Evolutionary conservation across 2,329 filamentous ascomycete genomes (phyloP).

Genomic region (Apiospora sp.): DNA sequence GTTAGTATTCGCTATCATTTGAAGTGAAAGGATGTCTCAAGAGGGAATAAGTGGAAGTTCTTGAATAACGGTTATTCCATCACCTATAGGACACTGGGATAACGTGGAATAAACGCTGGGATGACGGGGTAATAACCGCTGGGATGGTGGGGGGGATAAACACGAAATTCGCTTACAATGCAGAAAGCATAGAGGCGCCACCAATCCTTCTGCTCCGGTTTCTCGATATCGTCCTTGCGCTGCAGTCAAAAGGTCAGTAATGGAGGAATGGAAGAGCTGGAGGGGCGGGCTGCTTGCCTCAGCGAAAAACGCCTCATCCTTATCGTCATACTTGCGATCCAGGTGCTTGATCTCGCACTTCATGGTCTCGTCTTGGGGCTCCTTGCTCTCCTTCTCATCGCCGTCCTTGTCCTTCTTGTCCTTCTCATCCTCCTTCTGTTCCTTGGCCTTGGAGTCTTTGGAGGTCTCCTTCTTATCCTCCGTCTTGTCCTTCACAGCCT

Average conservation of each 20-base stretch:
- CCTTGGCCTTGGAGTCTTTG: slow-evolving; percentile 20
- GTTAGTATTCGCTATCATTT: too few relatives aligned
- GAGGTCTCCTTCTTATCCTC: neutral
- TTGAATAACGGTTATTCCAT: too few relatives aligned
- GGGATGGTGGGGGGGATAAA: too few relatives aligned
- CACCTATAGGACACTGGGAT: too few relatives aligned
- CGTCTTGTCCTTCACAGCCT: neutral
- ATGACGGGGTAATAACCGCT: too few relatives aligned
- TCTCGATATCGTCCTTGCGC: slow-evolving; percentile 35
- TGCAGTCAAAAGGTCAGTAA: neutral
- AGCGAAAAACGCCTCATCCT: slow-evolving; percentile 38
- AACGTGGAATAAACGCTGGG: too few relatives aligned
- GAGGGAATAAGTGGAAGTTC: too few relatives aligned
- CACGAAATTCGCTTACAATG: slow-evolving; percentile 26
- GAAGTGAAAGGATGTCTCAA: too few relatives aligned
- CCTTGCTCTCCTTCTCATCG: neutral
- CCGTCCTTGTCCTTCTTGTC: neutral
- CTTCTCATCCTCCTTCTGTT: slow-evolving; percentile 22
- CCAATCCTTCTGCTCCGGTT: slow-evolving; percentile 39
- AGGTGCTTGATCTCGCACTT: slow-evolving; percentile 42
- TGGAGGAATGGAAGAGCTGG: neutral
- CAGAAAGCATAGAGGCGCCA: slow-evolving; percentile 43
- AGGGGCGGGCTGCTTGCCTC: slow-evolving; percentile 28
- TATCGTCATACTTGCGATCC: slow-evolving; percentile 38
- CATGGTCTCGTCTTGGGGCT: slow-evolving; percentile 40